These are phyloP conservation scores for Colletotrichum graminicola DNA, from an alignment of 2,329 filamentous ascomycete genomes.

Conservation along the genomic window DNA sequence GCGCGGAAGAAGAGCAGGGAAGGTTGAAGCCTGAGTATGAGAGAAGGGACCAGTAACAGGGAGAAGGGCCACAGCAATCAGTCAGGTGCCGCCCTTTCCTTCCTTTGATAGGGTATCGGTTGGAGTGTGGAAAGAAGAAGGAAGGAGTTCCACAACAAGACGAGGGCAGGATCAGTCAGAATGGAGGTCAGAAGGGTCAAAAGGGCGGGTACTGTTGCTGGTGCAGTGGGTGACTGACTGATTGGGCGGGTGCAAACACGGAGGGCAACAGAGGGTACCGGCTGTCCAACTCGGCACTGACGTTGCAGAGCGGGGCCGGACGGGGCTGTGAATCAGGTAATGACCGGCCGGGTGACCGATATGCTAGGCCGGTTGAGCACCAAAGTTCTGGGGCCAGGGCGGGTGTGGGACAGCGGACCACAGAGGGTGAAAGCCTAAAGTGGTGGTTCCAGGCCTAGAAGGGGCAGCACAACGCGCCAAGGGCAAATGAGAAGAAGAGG, in stretches of 20 bases:
- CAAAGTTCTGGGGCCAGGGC: not conserved
- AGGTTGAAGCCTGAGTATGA: not conserved
- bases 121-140: slow-evolving; percentile 6
- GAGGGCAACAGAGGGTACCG: slow-evolving; percentile 17
- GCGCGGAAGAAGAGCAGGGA: not conserved
- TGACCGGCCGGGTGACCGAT: slow-evolving; percentile 13
- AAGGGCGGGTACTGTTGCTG: slow-evolving; percentile 15
- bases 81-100: not conserved
- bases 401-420: not conserved
- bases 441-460: not conserved
- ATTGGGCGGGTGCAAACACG: slow-evolving; percentile 2
- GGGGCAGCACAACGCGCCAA: slow-evolving; percentile 7
- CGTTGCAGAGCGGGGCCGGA: slow-evolving; percentile 27
- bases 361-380: slow-evolving; percentile 10
- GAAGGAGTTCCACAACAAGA: not conserved
- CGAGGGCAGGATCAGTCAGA: not conserved
- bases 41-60: slow-evolving; percentile 22
- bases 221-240: not conserved
- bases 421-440: slow-evolving; percentile 17
- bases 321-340: slow-evolving; percentile 7
- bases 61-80: slow-evolving; percentile 6
- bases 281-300: slow-evolving; percentile 29
- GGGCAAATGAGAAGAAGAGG: slow-evolving; percentile 14
- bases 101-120: not conserved
- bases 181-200: not conserved